Percentiles rank a stretch among this genome's conserved stretches.
phyloP scores from a whole-genome alignment of 768 basidiomycete species.

The Boletus insuetus region DNA sequence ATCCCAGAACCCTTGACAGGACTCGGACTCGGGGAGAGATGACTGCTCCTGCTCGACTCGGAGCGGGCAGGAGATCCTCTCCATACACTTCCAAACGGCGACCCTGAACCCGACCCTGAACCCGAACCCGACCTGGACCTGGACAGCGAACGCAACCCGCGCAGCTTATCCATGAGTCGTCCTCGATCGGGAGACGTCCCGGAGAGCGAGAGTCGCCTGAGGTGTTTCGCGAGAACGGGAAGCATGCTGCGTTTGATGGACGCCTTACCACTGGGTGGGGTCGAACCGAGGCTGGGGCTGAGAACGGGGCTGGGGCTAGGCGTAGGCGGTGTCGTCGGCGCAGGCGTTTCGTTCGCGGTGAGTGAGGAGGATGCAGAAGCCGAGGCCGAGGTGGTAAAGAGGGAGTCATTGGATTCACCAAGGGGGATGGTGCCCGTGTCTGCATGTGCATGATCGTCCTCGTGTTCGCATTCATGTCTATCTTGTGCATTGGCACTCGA shows the following conservation, averaged over 20 bases:
- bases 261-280: conserved; percentile 3
- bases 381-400: conserved; percentile 25
- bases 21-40: conserved; percentile 12
- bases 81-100: conserved; percentile 9
- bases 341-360: conserved; percentile 18
- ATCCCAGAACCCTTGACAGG: conserved; percentile 27
- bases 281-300: background rate
- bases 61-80: conserved; percentile 18
- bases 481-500: background rate
- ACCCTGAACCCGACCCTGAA: conserved; percentile 1
- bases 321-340: conserved; percentile 28
- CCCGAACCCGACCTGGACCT: background rate
- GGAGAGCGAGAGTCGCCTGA: conserved; percentile 23
- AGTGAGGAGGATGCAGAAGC: conserved; percentile 19
- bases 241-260: conserved; percentile 29
- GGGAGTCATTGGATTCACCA: conserved; percentile 28
- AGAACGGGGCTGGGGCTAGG: conserved; percentile 11
- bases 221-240: conserved; percentile 26
- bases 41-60: conserved; percentile 16
- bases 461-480: background rate
- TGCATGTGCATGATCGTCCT: background rate
- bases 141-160: conserved; percentile 20
- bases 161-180: conserved; percentile 21
- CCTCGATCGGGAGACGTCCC: conserved; percentile 21
- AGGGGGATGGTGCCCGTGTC: conserved; percentile 9